Evolutionary conservation across 495 filamentous ascomycete genomes (phyloP).

Genomic region (Glutinoglossum americanum): DNA sequence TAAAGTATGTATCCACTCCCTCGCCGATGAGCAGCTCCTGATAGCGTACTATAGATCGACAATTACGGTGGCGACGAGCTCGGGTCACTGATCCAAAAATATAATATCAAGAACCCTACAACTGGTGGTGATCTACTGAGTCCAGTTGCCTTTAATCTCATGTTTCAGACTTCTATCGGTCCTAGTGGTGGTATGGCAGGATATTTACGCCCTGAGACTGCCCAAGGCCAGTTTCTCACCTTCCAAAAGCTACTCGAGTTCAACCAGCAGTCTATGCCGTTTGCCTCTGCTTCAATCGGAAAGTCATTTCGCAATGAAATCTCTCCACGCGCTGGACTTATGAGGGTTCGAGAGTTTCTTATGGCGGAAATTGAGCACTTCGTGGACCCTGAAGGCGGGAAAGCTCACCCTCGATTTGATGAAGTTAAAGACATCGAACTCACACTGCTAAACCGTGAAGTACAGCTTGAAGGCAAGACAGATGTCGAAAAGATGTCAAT

Average conservation of each 20-base stretch:
- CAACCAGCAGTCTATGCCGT: conserved; percentile 52
- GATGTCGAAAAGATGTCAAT: conserved; percentile 35
- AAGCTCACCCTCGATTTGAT: conserved; percentile 48
- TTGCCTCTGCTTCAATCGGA: conserved; percentile 56
- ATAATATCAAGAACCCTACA: conserved; percentile 41
- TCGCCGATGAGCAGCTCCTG: not conserved
- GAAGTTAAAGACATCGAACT: conserved; percentile 46
- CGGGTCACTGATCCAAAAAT: conserved; percentile 41
- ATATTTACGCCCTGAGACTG: conserved; percentile 45
- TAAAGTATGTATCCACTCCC: conserved; percentile 22
- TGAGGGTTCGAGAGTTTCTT: conserved; percentile 49
- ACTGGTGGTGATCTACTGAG: conserved; percentile 37
- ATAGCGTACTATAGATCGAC: conserved; percentile 26
- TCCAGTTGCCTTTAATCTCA: conserved; percentile 50
- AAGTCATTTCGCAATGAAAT: conserved; percentile 62
- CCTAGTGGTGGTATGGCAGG: conserved; percentile 40
- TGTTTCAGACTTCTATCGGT: conserved; percentile 53
- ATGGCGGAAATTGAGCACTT: conserved; percentile 72
- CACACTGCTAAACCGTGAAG: conserved; percentile 43
- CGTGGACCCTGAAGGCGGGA: conserved; percentile 50
- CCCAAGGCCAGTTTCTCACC: conserved; percentile 55
- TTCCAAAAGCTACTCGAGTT: conserved; percentile 62
- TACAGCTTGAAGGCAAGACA: conserved; percentile 50
- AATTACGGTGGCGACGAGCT: conserved; percentile 48
- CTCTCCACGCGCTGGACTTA: conserved; percentile 41